Evolutionary conservation across 164 flowering plant species (phyloP).

Genomic region (Kingdonia uniflora): DNA sequence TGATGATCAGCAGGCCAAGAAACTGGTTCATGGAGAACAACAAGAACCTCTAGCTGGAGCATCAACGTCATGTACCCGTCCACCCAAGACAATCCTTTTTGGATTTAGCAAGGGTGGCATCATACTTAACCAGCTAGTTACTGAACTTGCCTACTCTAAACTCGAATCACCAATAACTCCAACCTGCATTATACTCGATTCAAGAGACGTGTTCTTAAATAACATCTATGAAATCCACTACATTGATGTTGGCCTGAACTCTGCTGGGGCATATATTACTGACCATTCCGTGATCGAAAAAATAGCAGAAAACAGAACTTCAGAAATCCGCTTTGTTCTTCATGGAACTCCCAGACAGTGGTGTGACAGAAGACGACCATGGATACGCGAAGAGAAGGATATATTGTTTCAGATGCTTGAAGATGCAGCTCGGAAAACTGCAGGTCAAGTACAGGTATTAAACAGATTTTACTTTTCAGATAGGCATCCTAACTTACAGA

Average conservation of each 20-base stretch:
- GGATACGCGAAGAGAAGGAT: conserved; percentile 63
- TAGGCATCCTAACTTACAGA: conserved; percentile 48
- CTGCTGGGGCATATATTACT: conserved; percentile 65
- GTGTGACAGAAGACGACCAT: conserved; percentile 46
- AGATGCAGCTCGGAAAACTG: conserved; percentile 28
- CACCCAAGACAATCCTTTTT: conserved; percentile 47
- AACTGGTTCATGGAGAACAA: conserved; percentile 15
- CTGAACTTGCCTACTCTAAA: conserved; percentile 43
- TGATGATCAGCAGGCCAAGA: conserved; percentile 38
- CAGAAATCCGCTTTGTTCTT: conserved; percentile 40
- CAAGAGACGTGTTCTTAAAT: conserved; percentile 42
- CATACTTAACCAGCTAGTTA: conserved; percentile 68
- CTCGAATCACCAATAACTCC: conserved; percentile 6
- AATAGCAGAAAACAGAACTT: conserved; percentile 27
- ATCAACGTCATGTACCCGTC: conserved; percentile 14
- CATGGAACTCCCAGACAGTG: conserved; percentile 96
- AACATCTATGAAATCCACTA: conserved; percentile 73
- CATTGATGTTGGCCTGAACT: conserved; percentile 77
- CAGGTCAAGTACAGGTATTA: conserved; percentile 44
- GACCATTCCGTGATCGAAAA: conserved; percentile 33
- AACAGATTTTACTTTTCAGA: conserved; percentile 65
- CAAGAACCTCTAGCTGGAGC: conserved; percentile 8
- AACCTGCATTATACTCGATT: conserved; percentile 30
- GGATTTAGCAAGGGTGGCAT: conserved; percentile 94
- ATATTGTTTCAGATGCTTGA: conserved; percentile 38